Base-by-base conservation (phyloP, 768 basidiomycete genomes). In the Tulasnella sp. region DNA sequence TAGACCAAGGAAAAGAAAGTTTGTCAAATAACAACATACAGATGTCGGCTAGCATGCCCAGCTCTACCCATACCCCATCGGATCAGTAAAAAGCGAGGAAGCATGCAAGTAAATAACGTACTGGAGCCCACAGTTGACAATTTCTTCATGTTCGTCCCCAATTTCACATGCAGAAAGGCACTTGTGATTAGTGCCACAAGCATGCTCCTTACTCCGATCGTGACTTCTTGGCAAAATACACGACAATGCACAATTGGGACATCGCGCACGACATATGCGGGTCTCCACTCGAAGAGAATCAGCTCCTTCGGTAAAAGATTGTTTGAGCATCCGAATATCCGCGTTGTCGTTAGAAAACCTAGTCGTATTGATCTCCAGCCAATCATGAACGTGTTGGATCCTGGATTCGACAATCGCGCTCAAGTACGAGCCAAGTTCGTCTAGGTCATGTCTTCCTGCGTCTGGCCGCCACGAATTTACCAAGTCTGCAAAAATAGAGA, bases 71-170 rank as follows among this genome's bases (percentile, higher is more conserved):
- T 10, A 31, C 15, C 34, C 12, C 12, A 46, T 9, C n/a, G n/a
- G n/a, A n/a, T n/a, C n/a, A n/a, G n/a, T n/a, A n/a, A n/a, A n/a
- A n/a, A n/a, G n/a, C n/a, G n/a, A n/a, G n/a, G n/a, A n/a, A n/a
- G n/a, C n/a, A n/a, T n/a, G n/a, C n/a, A n/a, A n/a, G n/a, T n/a
- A n/a, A n/a, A 24, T 1, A 6, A 66, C 75, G 43, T 57, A 78
- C 77, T 64, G 66, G 56, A 72, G 66, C 13, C 71, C 69, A 59
- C 78, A 79, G 1, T n/a, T n/a, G n/a, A n/a, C n/a, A n/a, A n/a
- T n/a, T n/a, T n/a, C n/a, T n/a, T n/a, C n/a, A n/a, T n/a, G n/a
- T n/a, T n/a, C 45, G 24, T 25, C 12, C 15, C 37, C 22, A 9
- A 46, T 35, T 20, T 10, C 9, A 29, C 45, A 46, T 12, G 27